Conservation (phyloP, 768 basidiomycete species). For the Pleurotus djamor region DNA sequence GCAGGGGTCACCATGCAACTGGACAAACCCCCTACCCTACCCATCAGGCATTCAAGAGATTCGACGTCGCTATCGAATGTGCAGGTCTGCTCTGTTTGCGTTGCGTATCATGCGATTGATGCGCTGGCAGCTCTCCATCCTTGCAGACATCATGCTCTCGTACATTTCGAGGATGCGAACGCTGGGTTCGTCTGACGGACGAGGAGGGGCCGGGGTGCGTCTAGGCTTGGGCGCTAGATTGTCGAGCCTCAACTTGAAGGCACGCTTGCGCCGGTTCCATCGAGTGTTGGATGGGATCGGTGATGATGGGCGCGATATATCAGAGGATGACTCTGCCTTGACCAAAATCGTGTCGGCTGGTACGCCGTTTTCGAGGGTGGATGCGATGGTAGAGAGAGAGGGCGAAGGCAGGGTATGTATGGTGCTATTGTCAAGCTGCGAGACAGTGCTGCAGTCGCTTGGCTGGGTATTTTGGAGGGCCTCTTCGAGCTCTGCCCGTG, state of each 20-base stretch:
- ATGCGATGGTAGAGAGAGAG: constrained; percentile 8
- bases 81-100: constrained; percentile 32
- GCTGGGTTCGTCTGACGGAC: constrained; percentile 17
- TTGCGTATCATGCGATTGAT: constrained; percentile 55
- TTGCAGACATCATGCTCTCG: constrained; percentile 68
- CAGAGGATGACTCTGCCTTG: constrained; percentile 32
- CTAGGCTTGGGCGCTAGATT: constrained; percentile 17
- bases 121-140: constrained; percentile 76
- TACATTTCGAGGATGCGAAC: constrained; percentile 65
- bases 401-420: constrained; percentile 11
- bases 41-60: not conserved
- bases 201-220: constrained; percentile 16
- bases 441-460: constrained; percentile 8
- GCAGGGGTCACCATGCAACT: too few relatives aligned
- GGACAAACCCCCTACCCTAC: too few relatives aligned
- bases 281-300: constrained; percentile 23
- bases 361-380: not conserved
- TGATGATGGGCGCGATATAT: constrained; percentile 19
- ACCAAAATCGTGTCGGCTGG: constrained; percentile 14
- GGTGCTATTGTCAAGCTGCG: not conserved
- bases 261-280: constrained; percentile 60
- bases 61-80: constrained; percentile 18
- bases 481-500: constrained; percentile 58
- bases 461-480: constrained; percentile 22
- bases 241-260: constrained; percentile 46